These are phyloP conservation scores for Tetradesmus obliquus DNA, from an alignment of 139 green algal species.

Conservation along the genomic window DNA sequence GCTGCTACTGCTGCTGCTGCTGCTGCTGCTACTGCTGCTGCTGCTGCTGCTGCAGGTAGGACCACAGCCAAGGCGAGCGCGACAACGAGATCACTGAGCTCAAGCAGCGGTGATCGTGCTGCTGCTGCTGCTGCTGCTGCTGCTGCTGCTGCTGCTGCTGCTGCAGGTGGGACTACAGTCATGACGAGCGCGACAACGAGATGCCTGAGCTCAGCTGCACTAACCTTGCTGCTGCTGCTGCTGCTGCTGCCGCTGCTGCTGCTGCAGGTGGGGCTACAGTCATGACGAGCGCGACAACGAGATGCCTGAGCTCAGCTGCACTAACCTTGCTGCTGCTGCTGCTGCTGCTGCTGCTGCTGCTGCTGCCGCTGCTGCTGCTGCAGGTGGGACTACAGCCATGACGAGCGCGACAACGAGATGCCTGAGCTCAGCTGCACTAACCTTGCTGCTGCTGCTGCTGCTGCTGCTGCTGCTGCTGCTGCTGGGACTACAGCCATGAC, in stretches of 20 bases:
- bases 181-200: background rate
- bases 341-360: background rate
- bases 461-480: background rate
- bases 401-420: conserved; percentile 31
- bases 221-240: background rate
- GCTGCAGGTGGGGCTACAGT: conserved; percentile 31
- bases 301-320: conserved; percentile 32
- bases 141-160: background rate
- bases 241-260: background rate
- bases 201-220: background rate
- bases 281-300: conserved; percentile 20
- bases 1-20: no score
- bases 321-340: background rate
- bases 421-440: conserved; percentile 15
- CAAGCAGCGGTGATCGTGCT: no score
- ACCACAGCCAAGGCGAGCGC: no score
- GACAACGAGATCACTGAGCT: no score
- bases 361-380: no score
- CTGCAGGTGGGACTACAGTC: background rate
- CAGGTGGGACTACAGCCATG: conserved; percentile 34
- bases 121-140: no score
- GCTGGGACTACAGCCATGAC: background rate
- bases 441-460: no score
- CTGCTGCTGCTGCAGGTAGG: no score
- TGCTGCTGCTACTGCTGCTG: no score